phyloP scores from a whole-genome alignment of 2,329 filamentous ascomycete species.

The Blumeria graminis region DNA sequence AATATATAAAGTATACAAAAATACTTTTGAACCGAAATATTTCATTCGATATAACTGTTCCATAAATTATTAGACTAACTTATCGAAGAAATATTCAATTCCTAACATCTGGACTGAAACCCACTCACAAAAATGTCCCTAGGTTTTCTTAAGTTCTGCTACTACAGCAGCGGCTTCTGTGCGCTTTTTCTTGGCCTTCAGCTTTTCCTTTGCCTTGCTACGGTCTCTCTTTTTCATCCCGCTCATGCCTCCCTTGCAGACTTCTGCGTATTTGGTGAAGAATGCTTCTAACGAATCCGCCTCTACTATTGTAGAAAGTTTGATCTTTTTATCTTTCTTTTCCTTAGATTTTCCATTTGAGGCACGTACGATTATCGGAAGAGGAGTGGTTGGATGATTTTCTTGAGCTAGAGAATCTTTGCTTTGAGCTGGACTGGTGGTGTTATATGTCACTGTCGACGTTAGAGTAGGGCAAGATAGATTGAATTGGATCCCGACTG shows the following conservation, averaged over 20 bases:
- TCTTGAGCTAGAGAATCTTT: constrained; percentile 29
- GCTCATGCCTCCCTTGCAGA: constrained; percentile 74
- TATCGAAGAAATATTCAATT: too few species aligned
- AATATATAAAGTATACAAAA: too few species aligned
- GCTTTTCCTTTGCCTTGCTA: constrained; percentile 60
- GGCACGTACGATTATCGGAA: constrained; percentile 60
- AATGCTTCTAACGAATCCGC: constrained; percentile 56
- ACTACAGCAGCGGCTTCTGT: constrained; percentile 4
- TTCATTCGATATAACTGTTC: too few species aligned
- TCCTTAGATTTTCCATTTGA: constrained; percentile 47
- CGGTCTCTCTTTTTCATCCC: constrained; percentile 81
- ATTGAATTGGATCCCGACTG: constrained; percentile 21
- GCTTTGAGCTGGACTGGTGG: constrained; percentile 20
- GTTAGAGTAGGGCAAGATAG: neutral
- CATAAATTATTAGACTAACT: too few species aligned
- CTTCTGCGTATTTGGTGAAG: constrained; percentile 65
- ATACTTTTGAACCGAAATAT: too few species aligned
- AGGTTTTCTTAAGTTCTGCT: constrained; percentile 8
- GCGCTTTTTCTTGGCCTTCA: constrained; percentile 40
- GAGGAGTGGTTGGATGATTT: constrained; percentile 29
- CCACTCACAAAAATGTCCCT: neutral
- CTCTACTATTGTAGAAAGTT: constrained; percentile 63
- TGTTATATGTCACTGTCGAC: constrained; percentile 10
- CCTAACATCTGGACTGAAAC: too few species aligned
- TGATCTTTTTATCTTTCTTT: constrained; percentile 30